These are phyloP conservation scores for Neonothopanus nambi DNA, from an alignment of 1,284 basidiomycete genomes.

Conservation along the genomic window DNA sequence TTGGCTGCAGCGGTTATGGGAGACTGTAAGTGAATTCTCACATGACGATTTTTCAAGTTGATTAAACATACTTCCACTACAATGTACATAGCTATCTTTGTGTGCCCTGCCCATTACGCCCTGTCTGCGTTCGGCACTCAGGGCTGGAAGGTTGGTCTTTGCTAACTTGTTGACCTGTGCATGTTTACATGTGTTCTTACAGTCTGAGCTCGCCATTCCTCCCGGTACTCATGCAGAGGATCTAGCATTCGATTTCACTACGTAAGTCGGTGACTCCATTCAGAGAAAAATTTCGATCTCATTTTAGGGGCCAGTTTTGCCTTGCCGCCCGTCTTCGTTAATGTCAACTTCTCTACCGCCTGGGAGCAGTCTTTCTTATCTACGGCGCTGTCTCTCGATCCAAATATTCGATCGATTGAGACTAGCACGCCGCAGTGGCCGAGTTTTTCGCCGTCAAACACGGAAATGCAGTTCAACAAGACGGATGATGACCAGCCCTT, in stretches of 20 bases:
- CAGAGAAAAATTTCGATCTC: neutral
- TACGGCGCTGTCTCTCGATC: conserved; percentile 22
- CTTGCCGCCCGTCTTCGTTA: conserved; percentile 18
- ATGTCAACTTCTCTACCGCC: conserved; percentile 23
- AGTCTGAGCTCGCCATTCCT: conserved; percentile 16
- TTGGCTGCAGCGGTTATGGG: no score
- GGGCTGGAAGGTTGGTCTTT: conserved; percentile 20
- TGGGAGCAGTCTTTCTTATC: conserved; percentile 26
- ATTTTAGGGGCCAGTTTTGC: no score
- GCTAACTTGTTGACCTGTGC: no score
- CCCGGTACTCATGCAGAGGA: conserved; percentile 23
- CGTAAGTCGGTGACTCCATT: conserved; percentile 1
- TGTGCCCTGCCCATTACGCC: conserved; percentile 25
- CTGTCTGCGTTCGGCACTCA: conserved; percentile 18
- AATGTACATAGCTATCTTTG: conserved; percentile 22
- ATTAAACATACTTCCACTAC: no score
- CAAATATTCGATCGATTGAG: conserved; percentile 21
- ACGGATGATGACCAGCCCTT: conserved; percentile 10
- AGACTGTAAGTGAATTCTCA: no score
- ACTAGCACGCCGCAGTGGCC: conserved; percentile 25
- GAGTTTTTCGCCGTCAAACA: conserved; percentile 4
- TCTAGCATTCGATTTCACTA: conserved; percentile 19
- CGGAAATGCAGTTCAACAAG: conserved; percentile 24
- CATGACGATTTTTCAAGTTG: no score
- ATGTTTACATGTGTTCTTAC: no score